Conservation (phyloP, 139 green algal genomes). For the Micromonas pusilla region DNA sequence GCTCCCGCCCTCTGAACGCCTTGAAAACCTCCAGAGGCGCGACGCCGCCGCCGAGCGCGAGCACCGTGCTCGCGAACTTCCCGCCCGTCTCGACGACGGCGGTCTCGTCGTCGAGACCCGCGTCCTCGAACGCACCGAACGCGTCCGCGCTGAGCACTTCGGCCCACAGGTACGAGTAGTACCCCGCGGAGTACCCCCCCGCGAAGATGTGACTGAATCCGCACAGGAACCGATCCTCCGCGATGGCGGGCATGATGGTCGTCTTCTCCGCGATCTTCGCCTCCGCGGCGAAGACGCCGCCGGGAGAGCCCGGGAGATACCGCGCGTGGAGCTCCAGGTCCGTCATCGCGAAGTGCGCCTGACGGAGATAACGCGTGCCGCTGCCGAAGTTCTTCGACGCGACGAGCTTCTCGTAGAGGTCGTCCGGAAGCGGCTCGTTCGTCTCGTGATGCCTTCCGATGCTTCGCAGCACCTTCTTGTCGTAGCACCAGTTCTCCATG, state of each 20-base stretch:
- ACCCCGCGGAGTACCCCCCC: slow-evolving; percentile 77
- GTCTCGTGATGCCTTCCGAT: slow-evolving; percentile 88
- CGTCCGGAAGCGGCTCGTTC: slow-evolving; percentile 76
- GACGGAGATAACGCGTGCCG: slow-evolving; percentile 72
- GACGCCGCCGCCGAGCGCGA: slow-evolving; percentile 76
- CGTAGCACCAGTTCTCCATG: slow-evolving; percentile 86
- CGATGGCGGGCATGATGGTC: slow-evolving; percentile 66
- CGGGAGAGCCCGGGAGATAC: slow-evolving; percentile 52
- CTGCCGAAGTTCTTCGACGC: slow-evolving; percentile 43
- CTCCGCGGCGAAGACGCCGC: slow-evolving; percentile 68
- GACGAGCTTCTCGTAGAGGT: slow-evolving; percentile 77
- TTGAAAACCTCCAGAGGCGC: slow-evolving; percentile 47
- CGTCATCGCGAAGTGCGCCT: slow-evolving; percentile 77
- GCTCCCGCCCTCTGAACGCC: slow-evolving; percentile 76
- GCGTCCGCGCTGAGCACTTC: slow-evolving; percentile 91
- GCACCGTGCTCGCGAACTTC: slow-evolving; percentile 78
- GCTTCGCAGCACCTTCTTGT: slow-evolving; percentile 60
- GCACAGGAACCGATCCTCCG: slow-evolving; percentile 92
- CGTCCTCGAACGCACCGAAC: slow-evolving; percentile 91
- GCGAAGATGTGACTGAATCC: slow-evolving; percentile 94
- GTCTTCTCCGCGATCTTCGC: slow-evolving; percentile 50
- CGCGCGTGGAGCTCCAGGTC: slow-evolving; percentile 86
- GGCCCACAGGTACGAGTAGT: slow-evolving; percentile 83
- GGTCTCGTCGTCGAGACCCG: slow-evolving; percentile 29
- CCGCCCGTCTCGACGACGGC: slow-evolving; percentile 51